phyloP scores from a whole-genome alignment of 768 basidiomycete genomes.

The Kwoniella botswanensis region DNA sequence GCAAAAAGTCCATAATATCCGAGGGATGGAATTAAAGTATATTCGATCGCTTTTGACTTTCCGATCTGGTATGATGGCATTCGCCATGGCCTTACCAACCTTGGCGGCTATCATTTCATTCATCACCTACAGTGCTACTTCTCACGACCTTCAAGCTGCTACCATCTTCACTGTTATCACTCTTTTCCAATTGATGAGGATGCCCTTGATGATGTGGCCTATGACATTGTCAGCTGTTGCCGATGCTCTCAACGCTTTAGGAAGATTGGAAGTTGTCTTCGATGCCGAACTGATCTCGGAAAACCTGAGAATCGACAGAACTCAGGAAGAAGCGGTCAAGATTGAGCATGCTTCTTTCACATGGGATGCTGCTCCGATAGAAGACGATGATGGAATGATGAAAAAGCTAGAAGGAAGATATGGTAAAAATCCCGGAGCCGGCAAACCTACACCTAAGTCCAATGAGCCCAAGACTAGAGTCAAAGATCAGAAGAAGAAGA shows the following conservation, averaged over 20 bases:
- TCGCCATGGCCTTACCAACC: conserved; percentile 71
- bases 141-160: conserved; percentile 61
- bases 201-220: conserved; percentile 76
- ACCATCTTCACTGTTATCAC: conserved; percentile 83
- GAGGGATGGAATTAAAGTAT: conserved; percentile 73
- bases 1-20: conserved; percentile 70
- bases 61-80: conserved; percentile 69
- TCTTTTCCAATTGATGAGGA: conserved; percentile 78
- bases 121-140: conserved; percentile 70
- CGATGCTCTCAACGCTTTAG: conserved; percentile 80
- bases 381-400: conserved; percentile 50
- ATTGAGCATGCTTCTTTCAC: conserved; percentile 75
- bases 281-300: conserved; percentile 77
- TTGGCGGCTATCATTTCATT: conserved; percentile 74
- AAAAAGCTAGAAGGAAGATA: conserved; percentile 31
- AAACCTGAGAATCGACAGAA: conserved; percentile 64
- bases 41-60: conserved; percentile 62
- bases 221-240: conserved; percentile 71
- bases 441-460: background rate
- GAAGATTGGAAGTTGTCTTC: conserved; percentile 78
- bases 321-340: conserved; percentile 69
- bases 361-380: conserved; percentile 73
- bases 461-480: conserved; percentile 12
- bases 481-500: conserved; percentile 29
- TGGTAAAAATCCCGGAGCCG: conserved; percentile 20